Evolutionary conservation across 352 stramenopile genomes (phyloP), one percentile per base, ranked within the genome.

Genomic region (Pythium aristosporum): DNA sequence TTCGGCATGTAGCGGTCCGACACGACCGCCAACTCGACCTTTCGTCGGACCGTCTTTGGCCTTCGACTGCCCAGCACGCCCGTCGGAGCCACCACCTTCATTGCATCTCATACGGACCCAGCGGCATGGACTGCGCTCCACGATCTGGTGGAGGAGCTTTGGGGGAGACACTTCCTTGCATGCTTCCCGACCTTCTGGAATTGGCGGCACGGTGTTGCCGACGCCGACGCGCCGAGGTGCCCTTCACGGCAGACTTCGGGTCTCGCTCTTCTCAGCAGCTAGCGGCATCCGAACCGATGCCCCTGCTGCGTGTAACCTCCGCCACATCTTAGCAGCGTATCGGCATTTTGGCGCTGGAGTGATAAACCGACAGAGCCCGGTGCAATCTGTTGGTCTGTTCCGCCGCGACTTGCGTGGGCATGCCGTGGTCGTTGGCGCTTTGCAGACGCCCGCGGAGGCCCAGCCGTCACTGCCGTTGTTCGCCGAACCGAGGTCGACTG

Each of bases 381-480:
- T 79, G 75, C 43, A 73, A 69, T 32, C 63, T 42, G 34, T 77
- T 67, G 15, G 65, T 80, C 21, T 73, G 71, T 47, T 70, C 53
- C 0, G 28, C 56, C 39, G 80, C 73, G 12, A 79, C 63, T 13
- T 67, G 67, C 57, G 25, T 79, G 78, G 2, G 75, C 74, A 30
- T 9, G 61, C 67, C 0, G 65, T 75, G 15, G 75, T 71, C 0
- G 68, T 77, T 1, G 82, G 80, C 7, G 78, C 61, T 20, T 68
- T 85, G 1, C 79, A 69, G n/a, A 79, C 79, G 39, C 78, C n/a
- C n/a, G n/a, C n/a, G n/a, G n/a, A n/a, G n/a, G n/a, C n/a, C 84
- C 84, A 93, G 11, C 85, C 85, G 21, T 92, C 76, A 5, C 60
- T 57, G 51, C 92, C 82, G 52, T 82, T 88, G 4, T 84, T 82